phyloP scores from a whole-genome alignment of 2,329 filamentous ascomycete species.

The Grosmannia serpens region DNA sequence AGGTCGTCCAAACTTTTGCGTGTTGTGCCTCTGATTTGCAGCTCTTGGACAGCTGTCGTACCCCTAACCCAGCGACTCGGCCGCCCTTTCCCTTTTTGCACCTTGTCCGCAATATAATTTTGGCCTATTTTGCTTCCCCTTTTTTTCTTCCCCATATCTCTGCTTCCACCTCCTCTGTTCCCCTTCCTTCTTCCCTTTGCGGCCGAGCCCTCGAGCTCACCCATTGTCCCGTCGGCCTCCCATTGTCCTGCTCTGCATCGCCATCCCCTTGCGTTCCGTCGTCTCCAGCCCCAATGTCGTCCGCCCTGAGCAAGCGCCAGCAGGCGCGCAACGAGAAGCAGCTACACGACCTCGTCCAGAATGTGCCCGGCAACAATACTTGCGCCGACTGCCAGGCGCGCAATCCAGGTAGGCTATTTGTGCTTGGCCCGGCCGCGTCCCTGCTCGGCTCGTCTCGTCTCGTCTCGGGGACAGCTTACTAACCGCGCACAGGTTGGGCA shows the following conservation, averaged over 20 bases:
- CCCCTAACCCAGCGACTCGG: background rate
- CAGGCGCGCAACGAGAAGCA: constrained; percentile 93
- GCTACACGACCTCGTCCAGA: constrained; percentile 79
- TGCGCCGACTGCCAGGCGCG: constrained; percentile 88
- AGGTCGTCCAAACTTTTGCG: background rate
- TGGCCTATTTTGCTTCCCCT: background rate
- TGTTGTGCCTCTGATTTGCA: constrained; percentile 32
- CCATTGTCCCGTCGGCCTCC: background rate
- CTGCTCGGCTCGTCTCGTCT: background rate
- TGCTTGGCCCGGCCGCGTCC: background rate
- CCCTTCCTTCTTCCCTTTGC: background rate
- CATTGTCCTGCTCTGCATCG: background rate
- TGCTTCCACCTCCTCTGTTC: background rate
- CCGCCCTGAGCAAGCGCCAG: constrained; percentile 82
- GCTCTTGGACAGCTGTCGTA: background rate
- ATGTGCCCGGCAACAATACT: constrained; percentile 73
- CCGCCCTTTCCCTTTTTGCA: background rate
- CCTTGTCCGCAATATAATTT: background rate
- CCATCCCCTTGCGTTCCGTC: background rate
- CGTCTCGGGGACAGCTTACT: background rate
- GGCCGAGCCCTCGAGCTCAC: background rate
- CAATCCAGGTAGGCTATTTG: constrained; percentile 65
- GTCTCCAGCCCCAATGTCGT: constrained; percentile 34
- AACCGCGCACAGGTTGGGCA: constrained; percentile 62
- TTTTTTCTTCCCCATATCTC: background rate